Conservation (phyloP, 352 stramenopile species). For the Phytophthora brassicae region DNA sequence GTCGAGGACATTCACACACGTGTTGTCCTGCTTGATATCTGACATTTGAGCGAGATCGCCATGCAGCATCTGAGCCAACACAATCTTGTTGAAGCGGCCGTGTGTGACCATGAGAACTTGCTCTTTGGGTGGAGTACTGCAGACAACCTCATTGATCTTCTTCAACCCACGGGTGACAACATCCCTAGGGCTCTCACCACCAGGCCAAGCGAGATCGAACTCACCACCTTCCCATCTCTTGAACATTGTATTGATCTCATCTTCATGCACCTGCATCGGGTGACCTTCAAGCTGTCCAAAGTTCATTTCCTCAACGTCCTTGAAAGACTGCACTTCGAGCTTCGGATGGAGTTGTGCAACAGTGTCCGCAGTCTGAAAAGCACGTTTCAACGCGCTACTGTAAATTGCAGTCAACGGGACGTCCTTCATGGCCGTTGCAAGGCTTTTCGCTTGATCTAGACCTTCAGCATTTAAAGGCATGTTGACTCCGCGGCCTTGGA, state of each 20-base stretch:
- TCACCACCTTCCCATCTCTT: conserved; percentile 63
- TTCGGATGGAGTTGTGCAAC: conserved; percentile 58
- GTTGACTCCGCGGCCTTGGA: conserved; percentile 81
- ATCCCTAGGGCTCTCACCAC: conserved; percentile 67
- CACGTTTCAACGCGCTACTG: conserved; percentile 61
- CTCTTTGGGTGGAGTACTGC: conserved; percentile 36
- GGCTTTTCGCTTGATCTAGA: conserved; percentile 53
- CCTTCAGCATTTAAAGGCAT: conserved; percentile 66
- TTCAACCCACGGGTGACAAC: conserved; percentile 63
- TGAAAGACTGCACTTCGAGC: conserved; percentile 56
- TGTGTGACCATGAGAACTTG: conserved; percentile 81
- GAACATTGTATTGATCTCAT: conserved; percentile 62
- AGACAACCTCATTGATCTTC: conserved; percentile 65
- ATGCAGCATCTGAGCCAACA: conserved; percentile 70
- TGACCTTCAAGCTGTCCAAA: conserved; percentile 77
- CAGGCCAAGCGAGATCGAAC: conserved; percentile 52
- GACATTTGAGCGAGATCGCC: conserved; percentile 61
- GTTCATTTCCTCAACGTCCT: conserved; percentile 84
- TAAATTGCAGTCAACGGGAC: conserved; percentile 71
- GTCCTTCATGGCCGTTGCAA: conserved; percentile 65
- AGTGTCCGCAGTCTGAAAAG: conserved; percentile 50
- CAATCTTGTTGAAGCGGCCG: conserved; percentile 85
- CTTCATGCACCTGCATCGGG: conserved; percentile 47
- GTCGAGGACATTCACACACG: conserved; percentile 86
- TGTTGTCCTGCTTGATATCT: conserved; percentile 79